phyloP scores from a whole-genome alignment of 1,284 basidiomycete species.

The Cutaneotrichosporon cavernicola region DNA sequence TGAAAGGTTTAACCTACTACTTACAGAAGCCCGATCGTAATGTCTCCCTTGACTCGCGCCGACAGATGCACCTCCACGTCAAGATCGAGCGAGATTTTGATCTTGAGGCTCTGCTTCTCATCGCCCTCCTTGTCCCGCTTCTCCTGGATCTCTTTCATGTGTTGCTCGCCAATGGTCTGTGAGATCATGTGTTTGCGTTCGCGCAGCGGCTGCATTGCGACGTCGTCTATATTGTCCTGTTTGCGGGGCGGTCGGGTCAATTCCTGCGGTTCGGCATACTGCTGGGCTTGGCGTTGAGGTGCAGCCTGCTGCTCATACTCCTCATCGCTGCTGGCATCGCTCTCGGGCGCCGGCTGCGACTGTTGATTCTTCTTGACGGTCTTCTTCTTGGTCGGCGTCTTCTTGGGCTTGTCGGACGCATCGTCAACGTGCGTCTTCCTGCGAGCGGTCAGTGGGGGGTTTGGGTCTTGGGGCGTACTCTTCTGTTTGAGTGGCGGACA shows the following conservation, averaged over 20 bases:
- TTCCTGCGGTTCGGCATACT: background rate
- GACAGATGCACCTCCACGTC: conserved; percentile 27
- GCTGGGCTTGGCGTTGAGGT: background rate
- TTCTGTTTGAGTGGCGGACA: conserved; percentile 6
- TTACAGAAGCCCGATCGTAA: conserved; percentile 26
- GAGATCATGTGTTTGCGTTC: background rate
- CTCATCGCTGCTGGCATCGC: background rate
- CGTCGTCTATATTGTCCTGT: background rate
- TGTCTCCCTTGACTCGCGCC: conserved; percentile 27
- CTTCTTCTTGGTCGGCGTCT: conserved; percentile 2
- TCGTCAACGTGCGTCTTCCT: background rate
- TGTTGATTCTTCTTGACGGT: background rate
- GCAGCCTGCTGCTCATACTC: background rate
- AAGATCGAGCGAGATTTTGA: conserved; percentile 24
- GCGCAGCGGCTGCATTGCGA: background rate
- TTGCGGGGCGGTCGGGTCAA: background rate
- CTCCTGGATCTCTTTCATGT: conserved; percentile 7
- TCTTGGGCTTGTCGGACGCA: background rate
- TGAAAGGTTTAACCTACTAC: background rate
- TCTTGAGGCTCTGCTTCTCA: conserved; percentile 23
- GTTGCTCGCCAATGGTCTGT: background rate
- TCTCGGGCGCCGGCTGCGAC: background rate
- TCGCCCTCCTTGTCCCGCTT: conserved; percentile 13
- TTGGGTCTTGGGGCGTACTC: background rate
- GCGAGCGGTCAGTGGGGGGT: background rate